Evolutionary conservation across 345 rosid species (phyloP), one percentile per base, ranked within the genome.

Genomic region (Citrus australasica): DNA sequence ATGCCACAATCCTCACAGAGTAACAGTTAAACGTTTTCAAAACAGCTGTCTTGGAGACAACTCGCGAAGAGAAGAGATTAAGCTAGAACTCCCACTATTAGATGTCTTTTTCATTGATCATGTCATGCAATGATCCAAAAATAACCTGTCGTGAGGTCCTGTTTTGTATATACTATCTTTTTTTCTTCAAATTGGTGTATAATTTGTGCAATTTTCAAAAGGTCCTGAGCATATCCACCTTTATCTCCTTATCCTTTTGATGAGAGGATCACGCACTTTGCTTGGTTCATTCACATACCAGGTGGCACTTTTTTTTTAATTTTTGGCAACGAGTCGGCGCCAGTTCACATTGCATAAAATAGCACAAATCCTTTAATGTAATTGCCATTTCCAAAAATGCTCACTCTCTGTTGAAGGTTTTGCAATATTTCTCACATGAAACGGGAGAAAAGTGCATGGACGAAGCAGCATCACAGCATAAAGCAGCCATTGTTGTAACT

Each of bases 211-310:
- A 60, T 75, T 84, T 82, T 68, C 75, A 48, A 82, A 84, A 61
- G 82, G 30, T 72, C 77, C 69, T 9, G 33, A 73, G 83, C 83
- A 79, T 82, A 78, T 86, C 87, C 79, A 11, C 76, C 82, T 79
- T 78, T 82, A 85, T 81, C 87, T 79, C 85, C 84, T 86, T 88
- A 85, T 85, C 89, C 82, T 83, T 63, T 69, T 62, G 64, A 32
- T 13, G 81, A 81, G 73, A 72, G 79, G 61, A 81, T 79, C 82
- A 53, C 67, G 76, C 82, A 70, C 79, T 69, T 74, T 78, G 81
- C 75, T 76, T 65, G 78, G 69, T 78, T 72, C 88, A 40, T 46
- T 63, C 67, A 48, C 66, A 37, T 28, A 40, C 51, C 78, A 33
- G 37, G 13, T 63, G 33, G 30, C 30, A 21, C 79, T 33, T 77